Percentiles rank a stretch among this genome's conserved stretches.
These are phyloP conservation scores for Euclidium syriacum DNA, from an alignment of 345 rosid genomes.

Conservation along the genomic window DNA sequence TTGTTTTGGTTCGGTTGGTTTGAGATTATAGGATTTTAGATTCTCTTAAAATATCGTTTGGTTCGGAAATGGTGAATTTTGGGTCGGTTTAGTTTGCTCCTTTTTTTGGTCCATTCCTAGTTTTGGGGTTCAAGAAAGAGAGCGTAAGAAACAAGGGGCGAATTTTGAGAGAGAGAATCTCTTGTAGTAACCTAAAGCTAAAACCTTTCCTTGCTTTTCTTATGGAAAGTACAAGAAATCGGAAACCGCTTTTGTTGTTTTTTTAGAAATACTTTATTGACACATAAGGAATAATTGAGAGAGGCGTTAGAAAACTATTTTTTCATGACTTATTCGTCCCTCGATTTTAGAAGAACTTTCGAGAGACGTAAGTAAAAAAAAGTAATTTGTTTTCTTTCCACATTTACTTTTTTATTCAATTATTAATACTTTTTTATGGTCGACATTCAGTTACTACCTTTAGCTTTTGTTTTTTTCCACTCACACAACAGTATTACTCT, in stretches of 20 bases:
- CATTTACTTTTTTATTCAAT: background rate
- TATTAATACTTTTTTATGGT: background rate
- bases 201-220: constrained; percentile 3
- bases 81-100: too few relatives aligned
- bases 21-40: too few relatives aligned
- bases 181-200: constrained; percentile 28
- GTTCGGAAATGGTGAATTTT: too few relatives aligned
- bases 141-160: constrained; percentile 36
- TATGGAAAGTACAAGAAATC: constrained; percentile 19
- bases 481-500: background rate
- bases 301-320: background rate
- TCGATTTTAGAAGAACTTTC: constrained; percentile 7
- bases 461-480: background rate
- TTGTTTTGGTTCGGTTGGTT: too few relatives aligned
- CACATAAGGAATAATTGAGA: constrained; percentile 13
- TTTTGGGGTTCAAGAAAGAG: constrained; percentile 12
- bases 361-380: background rate
- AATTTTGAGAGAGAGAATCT: constrained; percentile 37
- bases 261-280: constrained; percentile 5
- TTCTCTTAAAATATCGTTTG: too few relatives aligned
- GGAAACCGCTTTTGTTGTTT: constrained; percentile 24
- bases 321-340: constrained; percentile 7
- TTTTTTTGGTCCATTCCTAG: too few relatives aligned
- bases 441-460: too few relatives aligned
- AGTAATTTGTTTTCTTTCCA: background rate